Conservation (phyloP, 805 yeast genomes). For the Pichia sporocuriosa region DNA sequence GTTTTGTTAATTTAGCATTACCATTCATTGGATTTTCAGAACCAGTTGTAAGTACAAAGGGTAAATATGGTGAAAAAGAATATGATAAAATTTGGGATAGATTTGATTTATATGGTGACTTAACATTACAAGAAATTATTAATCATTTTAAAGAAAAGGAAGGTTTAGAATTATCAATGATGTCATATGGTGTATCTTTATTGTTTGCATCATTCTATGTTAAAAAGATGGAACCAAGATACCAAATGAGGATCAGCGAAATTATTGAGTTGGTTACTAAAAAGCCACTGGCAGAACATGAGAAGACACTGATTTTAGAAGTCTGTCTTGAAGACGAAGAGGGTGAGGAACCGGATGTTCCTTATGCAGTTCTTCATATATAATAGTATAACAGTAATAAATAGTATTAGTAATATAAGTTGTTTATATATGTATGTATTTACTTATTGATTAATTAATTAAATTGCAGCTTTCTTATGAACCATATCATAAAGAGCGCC, state of each 20-base stretch:
- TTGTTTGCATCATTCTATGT: slow-evolving; percentile 93
- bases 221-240: slow-evolving; percentile 76
- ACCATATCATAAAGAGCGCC: slow-evolving; percentile 14
- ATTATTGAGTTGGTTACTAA: slow-evolving; percentile 81
- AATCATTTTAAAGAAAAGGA: slow-evolving; percentile 67
- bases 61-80: slow-evolving; percentile 68
- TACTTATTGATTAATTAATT: neutral
- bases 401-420: neutral
- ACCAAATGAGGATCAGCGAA: slow-evolving; percentile 58
- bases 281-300: slow-evolving; percentile 69
- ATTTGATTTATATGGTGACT: slow-evolving; percentile 71
- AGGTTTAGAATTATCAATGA: slow-evolving; percentile 84
- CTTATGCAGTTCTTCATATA: slow-evolving; percentile 66
- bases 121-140: slow-evolving; percentile 36
- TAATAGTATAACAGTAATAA: too few species aligned
- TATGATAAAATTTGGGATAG: slow-evolving; percentile 95
- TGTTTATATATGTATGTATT: neutral
- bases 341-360: slow-evolving; percentile 95
- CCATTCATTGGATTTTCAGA: slow-evolving; percentile 97
- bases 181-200: slow-evolving; percentile 83
- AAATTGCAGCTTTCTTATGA: neutral
- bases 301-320: slow-evolving; percentile 76
- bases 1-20: slow-evolving; percentile 83
- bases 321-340: slow-evolving; percentile 85
- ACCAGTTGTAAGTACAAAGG: slow-evolving; percentile 82